Percentiles rank a stretch among this genome's conserved stretches.
These are phyloP conservation scores for Tolypocladium ophioglossoides DNA, from an alignment of 2,329 filamentous ascomycete genomes.

Conservation along the genomic window DNA sequence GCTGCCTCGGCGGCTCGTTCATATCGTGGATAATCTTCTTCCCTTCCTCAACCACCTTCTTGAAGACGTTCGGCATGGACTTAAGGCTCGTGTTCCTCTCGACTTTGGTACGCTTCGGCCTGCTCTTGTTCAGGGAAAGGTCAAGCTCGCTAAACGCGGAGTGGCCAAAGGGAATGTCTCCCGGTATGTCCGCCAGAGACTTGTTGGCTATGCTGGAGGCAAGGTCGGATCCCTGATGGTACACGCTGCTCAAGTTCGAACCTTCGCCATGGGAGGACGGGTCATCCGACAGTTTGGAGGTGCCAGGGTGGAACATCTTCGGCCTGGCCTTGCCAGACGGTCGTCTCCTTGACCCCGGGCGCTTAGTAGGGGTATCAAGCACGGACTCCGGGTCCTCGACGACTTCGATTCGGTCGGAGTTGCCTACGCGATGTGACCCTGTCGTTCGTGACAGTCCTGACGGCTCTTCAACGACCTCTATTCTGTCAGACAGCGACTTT, in stretches of 20 bases:
- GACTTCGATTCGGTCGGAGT: conserved; percentile 16
- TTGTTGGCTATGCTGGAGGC: conserved; percentile 32
- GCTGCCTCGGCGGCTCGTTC: conserved; percentile 42
- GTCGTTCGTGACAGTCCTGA: conserved; percentile 10
- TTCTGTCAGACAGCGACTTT: conserved; percentile 12
- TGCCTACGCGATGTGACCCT: conserved; percentile 4
- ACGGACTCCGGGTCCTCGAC: conserved; percentile 26
- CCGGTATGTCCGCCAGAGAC: conserved; percentile 42
- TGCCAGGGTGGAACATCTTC: conserved; percentile 11
- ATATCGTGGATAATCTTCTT: conserved; percentile 55
- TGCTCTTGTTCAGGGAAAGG: conserved; percentile 35
- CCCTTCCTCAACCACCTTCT: conserved; percentile 52
- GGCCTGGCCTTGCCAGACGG: conserved; percentile 14
- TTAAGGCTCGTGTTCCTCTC: conserved; percentile 48
- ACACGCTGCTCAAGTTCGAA: conserved; percentile 13
- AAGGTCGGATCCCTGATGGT: conserved; percentile 19
- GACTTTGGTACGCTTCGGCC: conserved; percentile 31
- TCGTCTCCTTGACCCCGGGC: conserved; percentile 16
- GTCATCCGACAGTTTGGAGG: conserved; percentile 14
- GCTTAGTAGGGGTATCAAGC: conserved; percentile 28
- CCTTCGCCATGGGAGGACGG: conserved; percentile 18
- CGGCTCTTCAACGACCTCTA: conserved; percentile 15
- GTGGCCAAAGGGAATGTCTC: conserved; percentile 52
- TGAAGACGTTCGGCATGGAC: conserved; percentile 50
- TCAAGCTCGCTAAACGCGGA: conserved; percentile 59